A percentile compares a stretch with the other conserved stretches of the same genome.
phyloP scores from a whole-genome alignment of 2,329 filamentous ascomycete genomes.

The Aureobasidium pullulans region DNA sequence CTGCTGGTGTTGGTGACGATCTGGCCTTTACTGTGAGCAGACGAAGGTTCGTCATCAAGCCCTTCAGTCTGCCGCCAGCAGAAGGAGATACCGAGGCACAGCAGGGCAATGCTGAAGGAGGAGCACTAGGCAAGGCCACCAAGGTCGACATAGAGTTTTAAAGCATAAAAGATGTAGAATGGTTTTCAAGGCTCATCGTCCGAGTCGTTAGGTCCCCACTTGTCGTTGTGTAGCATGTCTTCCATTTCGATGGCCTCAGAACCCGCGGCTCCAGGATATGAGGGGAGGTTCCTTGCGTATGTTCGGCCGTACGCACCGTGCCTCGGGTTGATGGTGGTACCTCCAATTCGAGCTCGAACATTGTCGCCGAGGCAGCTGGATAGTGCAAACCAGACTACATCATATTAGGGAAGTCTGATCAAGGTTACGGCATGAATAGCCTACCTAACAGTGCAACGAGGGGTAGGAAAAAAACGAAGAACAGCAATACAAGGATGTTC shows the following conservation, averaged over 20 bases:
- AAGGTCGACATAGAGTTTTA: slow-evolving; percentile 72
- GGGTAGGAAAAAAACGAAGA: slow-evolving; percentile 15
- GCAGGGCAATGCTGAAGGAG: slow-evolving; percentile 32
- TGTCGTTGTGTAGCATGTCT: slow-evolving; percentile 44
- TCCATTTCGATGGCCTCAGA: slow-evolving; percentile 59
- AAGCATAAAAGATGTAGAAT: neutral
- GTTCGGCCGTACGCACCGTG: slow-evolving; percentile 46
- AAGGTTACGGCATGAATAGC: neutral
- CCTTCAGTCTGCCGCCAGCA: slow-evolving; percentile 81
- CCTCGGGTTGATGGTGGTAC: slow-evolving; percentile 36
- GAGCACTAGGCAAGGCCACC: slow-evolving; percentile 34
- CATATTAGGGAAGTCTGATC: neutral
- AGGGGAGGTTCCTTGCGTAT: slow-evolving; percentile 49
- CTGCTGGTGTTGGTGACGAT: slow-evolving; percentile 64
- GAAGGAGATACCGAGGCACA: slow-evolving; percentile 64
- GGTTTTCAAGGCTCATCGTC: slow-evolving; percentile 7
- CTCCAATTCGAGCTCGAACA: slow-evolving; percentile 38
- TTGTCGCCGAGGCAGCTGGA: slow-evolving; percentile 50
- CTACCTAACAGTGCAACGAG: slow-evolving; percentile 14
- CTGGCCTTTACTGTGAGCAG: slow-evolving; percentile 85
- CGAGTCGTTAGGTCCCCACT: slow-evolving; percentile 17
- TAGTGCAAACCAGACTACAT: slow-evolving; percentile 42
- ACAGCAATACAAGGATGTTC: slow-evolving; percentile 7
- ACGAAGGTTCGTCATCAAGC: slow-evolving; percentile 74
- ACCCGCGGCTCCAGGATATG: slow-evolving; percentile 45